Evolutionary conservation across 768 basidiomycete genomes (phyloP), one percentile per base, ranked within the genome.

Genomic region (Rhodocollybia butyracea): DNA sequence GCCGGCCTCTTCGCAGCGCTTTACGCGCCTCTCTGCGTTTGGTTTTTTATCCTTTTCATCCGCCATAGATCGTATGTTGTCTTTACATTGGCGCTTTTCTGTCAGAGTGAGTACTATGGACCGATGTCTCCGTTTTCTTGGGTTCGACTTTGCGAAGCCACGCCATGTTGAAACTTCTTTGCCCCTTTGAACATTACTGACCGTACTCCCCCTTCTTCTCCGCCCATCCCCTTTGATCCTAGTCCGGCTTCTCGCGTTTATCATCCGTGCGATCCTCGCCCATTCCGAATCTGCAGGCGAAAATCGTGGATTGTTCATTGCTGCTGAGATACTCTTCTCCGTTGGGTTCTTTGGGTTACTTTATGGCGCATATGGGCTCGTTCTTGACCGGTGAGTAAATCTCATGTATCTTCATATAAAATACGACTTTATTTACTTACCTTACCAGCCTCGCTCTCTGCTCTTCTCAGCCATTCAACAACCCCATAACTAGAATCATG

Each of bases 301-400:
- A 10, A 70, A 65, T 29, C 53, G 72, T 1, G 47, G 50, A 7
- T 51, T 75, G 10, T 62, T 74, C 19, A 74, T 75, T 2, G 70
- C 68, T 0, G 73, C 74, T 40, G 58, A 73, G 59, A 62, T 76
- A 3, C 63, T 78, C 11, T 72, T 73, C 29, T 67, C 72, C 1
- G 69, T 74, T 22, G 77, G 77, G 5, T 79, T 74, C 61, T 72
- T 76, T 43, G 73, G 71, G 19, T 59, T 80, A 5, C 60, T 79
- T n/a, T 75, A 72, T 51, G 71, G 75, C 1, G 66, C 73, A 0
- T 78, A 76, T 51, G 73, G 67, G 0, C 67, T 78, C 1, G 72
- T 76, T 5, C 56, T 75, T 17, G 75, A 78, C 54, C 64, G 75
- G 78, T 78, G 51, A 42, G 65, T n/a, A 30, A 5, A 19, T 32